A percentile compares a stretch with the other conserved stretches of the same genome.
Evolutionary conservation across 768 basidiomycete genomes (phyloP).

Genomic region (Leccinum pellstonianum): DNA sequence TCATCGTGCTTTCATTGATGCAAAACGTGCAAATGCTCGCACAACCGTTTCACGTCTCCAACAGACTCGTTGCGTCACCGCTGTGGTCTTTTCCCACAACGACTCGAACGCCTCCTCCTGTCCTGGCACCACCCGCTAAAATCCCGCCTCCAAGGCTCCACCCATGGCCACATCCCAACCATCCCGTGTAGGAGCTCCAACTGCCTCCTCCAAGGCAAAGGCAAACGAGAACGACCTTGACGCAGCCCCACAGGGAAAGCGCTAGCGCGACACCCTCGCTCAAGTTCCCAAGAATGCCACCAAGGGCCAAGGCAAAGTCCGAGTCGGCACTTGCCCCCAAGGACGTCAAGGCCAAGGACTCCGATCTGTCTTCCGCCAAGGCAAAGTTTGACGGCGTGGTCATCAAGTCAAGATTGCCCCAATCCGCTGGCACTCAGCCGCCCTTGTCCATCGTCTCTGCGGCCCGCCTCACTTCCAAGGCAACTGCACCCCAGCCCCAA

Average conservation of each 20-base stretch:
- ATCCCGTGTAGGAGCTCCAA: conserved; percentile 39
- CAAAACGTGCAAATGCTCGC: too few species aligned
- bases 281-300: conserved; percentile 62
- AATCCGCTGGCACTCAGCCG: conserved; percentile 40
- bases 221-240: conserved; percentile 46
- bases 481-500: conserved; percentile 23
- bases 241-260: conserved; percentile 52
- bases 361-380: conserved; percentile 39
- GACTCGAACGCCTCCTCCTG: conserved; percentile 68
- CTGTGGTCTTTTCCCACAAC: conserved; percentile 51
- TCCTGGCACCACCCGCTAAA: conserved; percentile 55
- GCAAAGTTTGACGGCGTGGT: conserved; percentile 64
- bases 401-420: conserved; percentile 46
- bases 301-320: conserved; percentile 25
- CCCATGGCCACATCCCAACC: conserved; percentile 37
- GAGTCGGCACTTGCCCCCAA: conserved; percentile 33
- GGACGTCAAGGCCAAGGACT: conserved; percentile 57
- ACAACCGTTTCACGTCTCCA: too few species aligned
- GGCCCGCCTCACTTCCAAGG: conserved; percentile 39
- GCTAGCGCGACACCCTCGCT: conserved; percentile 72
- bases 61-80: conserved; percentile 54
- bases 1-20: too few species aligned
- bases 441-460: conserved; percentile 53
- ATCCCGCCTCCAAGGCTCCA: conserved; percentile 44
- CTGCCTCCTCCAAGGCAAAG: conserved; percentile 38